A percentile compares a stretch with the other conserved stretches of the same genome.
Conservation (phyloP, 2,329 filamentous ascomycete species). For the Aureobasidium melanogenum region DNA sequence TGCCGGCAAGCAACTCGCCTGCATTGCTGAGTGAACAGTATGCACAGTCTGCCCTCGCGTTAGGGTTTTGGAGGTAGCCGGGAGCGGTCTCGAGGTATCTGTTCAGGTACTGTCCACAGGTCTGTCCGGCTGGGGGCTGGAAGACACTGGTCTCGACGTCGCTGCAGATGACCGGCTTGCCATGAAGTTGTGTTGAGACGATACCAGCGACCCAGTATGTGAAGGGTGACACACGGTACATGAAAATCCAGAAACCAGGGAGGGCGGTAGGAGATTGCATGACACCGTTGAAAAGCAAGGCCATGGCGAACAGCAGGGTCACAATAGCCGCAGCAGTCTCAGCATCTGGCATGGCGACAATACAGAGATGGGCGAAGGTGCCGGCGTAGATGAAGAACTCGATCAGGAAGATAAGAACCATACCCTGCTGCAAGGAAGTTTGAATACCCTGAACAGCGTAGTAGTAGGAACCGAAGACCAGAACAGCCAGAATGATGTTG, state of each 20-base stretch:
- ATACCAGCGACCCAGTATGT: conserved; percentile 50
- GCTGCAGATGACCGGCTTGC: conserved; percentile 40
- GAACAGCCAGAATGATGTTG: conserved; percentile 51
- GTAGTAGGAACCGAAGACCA: conserved; percentile 71
- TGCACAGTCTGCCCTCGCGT: conserved; percentile 37
- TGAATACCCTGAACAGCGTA: conserved; percentile 45
- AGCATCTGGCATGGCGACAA: conserved; percentile 60
- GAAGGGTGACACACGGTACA: conserved; percentile 61
- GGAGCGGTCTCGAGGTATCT: conserved; percentile 29
- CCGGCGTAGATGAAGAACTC: conserved; percentile 61
- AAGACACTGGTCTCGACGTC: conserved; percentile 33
- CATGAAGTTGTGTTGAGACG: conserved; percentile 33
- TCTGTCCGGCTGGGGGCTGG: conserved; percentile 32
- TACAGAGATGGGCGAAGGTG: conserved; percentile 65
- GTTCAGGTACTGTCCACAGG: conserved; percentile 37
- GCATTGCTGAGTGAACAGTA: conserved; percentile 41
- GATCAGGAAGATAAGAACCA: conserved; percentile 51
- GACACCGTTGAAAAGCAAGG: conserved; percentile 46
- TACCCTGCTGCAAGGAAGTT: conserved; percentile 46
- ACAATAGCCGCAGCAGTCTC: conserved; percentile 57
- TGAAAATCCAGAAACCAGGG: conserved; percentile 69
- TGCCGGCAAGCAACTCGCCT: conserved; percentile 38
- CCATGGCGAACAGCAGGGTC: conserved; percentile 38
- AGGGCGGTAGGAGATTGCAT: conserved; percentile 50
- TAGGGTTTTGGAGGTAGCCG: conserved; percentile 36